Evolutionary conservation across 2,329 filamentous ascomycete species (phyloP).

Genomic region (Clonostachys chloroleuca): DNA sequence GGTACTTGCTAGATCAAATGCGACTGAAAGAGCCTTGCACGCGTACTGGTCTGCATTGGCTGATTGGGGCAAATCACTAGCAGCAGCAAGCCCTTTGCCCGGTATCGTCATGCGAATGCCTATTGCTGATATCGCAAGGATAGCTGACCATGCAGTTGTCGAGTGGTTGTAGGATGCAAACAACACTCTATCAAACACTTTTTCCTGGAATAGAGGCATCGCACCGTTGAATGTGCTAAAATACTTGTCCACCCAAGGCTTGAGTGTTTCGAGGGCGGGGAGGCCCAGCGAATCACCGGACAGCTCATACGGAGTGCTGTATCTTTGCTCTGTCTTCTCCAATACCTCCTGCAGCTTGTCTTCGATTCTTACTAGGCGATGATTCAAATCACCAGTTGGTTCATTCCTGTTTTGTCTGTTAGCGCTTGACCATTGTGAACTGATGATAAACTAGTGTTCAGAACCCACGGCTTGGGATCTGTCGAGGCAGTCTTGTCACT

Average conservation of each 20-base stretch:
- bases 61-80: conserved; percentile 6
- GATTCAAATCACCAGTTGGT: too few relatives aligned
- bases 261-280: conserved; percentile 2
- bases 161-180: conserved; percentile 24
- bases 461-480: too few relatives aligned
- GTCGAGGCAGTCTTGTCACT: background rate
- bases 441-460: too few relatives aligned
- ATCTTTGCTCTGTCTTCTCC: too few relatives aligned
- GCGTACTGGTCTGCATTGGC: conserved; percentile 20
- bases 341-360: too few relatives aligned
- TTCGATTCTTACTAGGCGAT: too few relatives aligned
- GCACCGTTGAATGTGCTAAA: conserved; percentile 26
- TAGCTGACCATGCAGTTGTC: conserved; percentile 23
- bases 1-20: conserved; percentile 29
- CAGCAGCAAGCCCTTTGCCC: too few relatives aligned
- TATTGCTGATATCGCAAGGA: conserved; percentile 31
- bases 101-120: conserved; percentile 17
- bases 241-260: conserved; percentile 28
- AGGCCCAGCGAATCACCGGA: too few relatives aligned
- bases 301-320: too few relatives aligned
- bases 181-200: conserved; percentile 26
- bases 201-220: conserved; percentile 29
- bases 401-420: too few relatives aligned
- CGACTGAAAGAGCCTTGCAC: conserved; percentile 26
- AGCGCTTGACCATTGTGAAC: too few relatives aligned